Percentiles rank a stretch among this genome's conserved stretches.
phyloP scores from a whole-genome alignment of 257 asterid genomes.

The Buddleja alternifolia region DNA sequence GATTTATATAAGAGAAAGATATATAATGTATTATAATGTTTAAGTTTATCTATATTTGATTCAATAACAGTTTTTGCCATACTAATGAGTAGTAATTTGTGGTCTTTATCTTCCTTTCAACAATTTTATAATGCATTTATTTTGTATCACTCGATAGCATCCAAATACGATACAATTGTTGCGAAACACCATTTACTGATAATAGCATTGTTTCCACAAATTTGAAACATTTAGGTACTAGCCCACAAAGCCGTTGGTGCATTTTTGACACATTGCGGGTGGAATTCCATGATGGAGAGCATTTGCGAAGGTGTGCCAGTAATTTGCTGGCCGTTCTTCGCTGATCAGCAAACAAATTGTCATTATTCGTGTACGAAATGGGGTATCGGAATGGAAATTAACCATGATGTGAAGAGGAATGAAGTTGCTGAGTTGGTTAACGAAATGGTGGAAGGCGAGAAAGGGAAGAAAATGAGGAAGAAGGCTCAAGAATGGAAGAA shows the following conservation, averaged over 20 bases:
- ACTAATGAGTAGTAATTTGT: no score
- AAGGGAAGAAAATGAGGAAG: constrained; percentile 45
- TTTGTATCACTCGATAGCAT: no score
- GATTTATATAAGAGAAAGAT: no score
- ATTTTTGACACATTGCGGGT: constrained; percentile 56
- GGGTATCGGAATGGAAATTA: constrained; percentile 55
- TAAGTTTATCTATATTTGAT: no score
- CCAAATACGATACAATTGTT: no score
- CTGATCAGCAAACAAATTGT: constrained; percentile 57
- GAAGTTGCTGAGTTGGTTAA: constrained; percentile 42
- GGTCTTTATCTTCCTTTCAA: no score
- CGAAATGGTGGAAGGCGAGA: constrained; percentile 50
- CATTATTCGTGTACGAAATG: constrained; percentile 48
- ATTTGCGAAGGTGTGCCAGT: constrained; percentile 48
- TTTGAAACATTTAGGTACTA: no score
- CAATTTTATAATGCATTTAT: no score
- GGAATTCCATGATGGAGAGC: constrained; percentile 53
- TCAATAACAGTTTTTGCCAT: no score
- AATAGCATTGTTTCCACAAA: no score
- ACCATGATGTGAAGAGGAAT: constrained; percentile 45
- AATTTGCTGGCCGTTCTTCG: constrained; percentile 63
- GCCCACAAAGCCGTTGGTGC: constrained; percentile 44
- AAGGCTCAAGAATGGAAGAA: constrained; percentile 61
- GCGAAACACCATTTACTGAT: no score
- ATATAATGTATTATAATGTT: no score